Base-by-base conservation (phyloP, 768 basidiomycete genomes). In the Kwoniella newhampshirensis region DNA sequence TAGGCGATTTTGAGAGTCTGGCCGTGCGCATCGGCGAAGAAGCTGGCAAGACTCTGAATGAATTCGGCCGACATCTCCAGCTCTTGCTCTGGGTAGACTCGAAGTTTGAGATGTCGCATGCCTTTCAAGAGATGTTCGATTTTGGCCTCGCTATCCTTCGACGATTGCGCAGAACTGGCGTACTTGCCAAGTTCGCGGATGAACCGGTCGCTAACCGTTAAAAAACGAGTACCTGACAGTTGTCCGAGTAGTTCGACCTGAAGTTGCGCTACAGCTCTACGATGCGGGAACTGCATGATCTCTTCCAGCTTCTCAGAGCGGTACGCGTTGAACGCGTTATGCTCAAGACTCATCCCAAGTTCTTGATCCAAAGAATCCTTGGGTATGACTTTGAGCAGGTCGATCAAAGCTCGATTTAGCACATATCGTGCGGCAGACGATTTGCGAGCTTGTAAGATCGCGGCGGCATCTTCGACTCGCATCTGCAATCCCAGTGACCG, bases 31-130 rank as follows among this genome's bases (percentile, higher is more conserved):
- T 89, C 84, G 41, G 83, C 85, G 66, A 89, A 96, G 0, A 87
- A 85, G 67, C 86, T 87, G 2, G 91, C 87, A 17, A 96, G 77
- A 6, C 85, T 83, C 58, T 89, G 86, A 77, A 96, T 77, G 64
- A 94, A 96, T 65, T 97, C 92, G 2, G 91, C 87, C 2, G 88
- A 89, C 75, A 92, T 88, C 71, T 96, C 92, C 56, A 96, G 92
- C 4, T 87, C 85, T 71, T 91, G 88, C 13, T 89, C 87, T 1
- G 92, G 92, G 85, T 90, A 96, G 41, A 94, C 91, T 79, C 89
- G 89, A 75, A 96, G 85, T 66, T 87, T 85, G 51, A 96, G 83
- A 71, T 89, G 83, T 60, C 82, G 84, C 66, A 97, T 77, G 17
- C 89, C 91, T 59, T 83, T 83, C 17, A 97, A 82, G 1, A 97